Base-by-base conservation (phyloP, 2,329 filamentous ascomycete species). In the Dothideomycetes sp. region DNA sequence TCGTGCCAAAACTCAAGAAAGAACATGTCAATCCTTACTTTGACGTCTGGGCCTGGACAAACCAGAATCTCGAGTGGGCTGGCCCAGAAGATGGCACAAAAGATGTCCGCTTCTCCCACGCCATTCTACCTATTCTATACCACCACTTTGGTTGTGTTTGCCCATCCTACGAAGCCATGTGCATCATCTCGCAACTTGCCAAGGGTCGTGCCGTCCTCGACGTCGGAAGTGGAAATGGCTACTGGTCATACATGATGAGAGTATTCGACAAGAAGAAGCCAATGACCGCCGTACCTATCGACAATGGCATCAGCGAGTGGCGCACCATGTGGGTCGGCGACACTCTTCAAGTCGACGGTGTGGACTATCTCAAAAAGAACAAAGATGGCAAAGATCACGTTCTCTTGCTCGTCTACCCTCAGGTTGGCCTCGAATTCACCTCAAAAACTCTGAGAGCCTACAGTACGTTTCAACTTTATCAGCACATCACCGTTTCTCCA, bases 81-180 rank as follows among this genome's bases (percentile, higher is more conserved):
- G 78, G 80, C 1, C 76, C 80, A 3, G 62, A 71, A 53, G 59
- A 64, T 11, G 61, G 62, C 24, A 73, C 78, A 3, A 67, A 65
- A 12, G 61, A 67, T 18, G 69, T 73, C 4, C 68, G 66, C 38
- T 70, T 67, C 45, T 73, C 71, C 35, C 82, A 87, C 60, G 80
- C 82, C 50, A 67, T 84, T 5, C 68, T 86, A 7, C 82, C 82
- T 2, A 66, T 86, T 13, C 68, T 85, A 41, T 86, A 85, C 70
- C 82, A 86, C 61, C 82, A 87, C 59, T 86, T 86, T 57, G 81
- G 81, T 36, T 87, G 82, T 61, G 73, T 74, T 1, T 77, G 77
- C 15, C 82, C 82, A 0, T 75, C 73, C 8, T 80, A 81, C 57
- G 79, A 84, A 51, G 68, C 73, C 2, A 63, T 87, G 10, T 64